Base-by-base conservation (phyloP, 331 rosid genomes). In the Phaseolus coccineus region DNA sequence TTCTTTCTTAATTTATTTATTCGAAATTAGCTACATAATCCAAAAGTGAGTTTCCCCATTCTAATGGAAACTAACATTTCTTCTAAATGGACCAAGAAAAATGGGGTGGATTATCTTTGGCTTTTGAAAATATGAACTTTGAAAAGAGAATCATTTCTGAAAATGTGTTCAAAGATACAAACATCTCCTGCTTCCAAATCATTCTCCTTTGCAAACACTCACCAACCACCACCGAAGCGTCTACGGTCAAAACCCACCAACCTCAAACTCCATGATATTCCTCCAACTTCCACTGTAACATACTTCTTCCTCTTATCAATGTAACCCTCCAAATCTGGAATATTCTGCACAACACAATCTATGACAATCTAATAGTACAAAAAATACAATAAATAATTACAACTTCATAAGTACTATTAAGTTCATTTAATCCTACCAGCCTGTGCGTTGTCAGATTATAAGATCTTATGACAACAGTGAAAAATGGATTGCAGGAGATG, bases 101-200 rank as follows among this genome's bases (percentile, higher is more conserved):
- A 31, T 31, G 2, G 4, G 35, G 35, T 2, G 35, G 13, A 50
- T 44, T 15, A 80, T 19, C 9, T 3, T 1, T 42, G 24, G 3
- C 13, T 3, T 72, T 27, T 27, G 77, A 50, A 67, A 68, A 83
- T 33, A 68, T 67, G 83, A 50, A 68, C 62, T 31, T 73, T 11
- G 13, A 83, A 69, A 27, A 79, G 77, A 15, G 2, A 1, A 22
- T 59, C 72, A 14, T 57, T 15, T 2, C 5, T 66, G 33, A 19
- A 22, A 10, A 83, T 67, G 35, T 85, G 70, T 73, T 88, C 87
- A 55, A 81, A 88, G 22, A 83, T 24, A 27, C 91, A 75, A 83
- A 71, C 72, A 19, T 88, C 86, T 74, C 81, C 81, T 4, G 51
- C 30, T 22, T 13, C 14, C 70, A 88, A 8, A n/a, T 27, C 19